phyloP scores from a whole-genome alignment of 805 yeast genomes.

The Candida parachauliodes region DNA sequence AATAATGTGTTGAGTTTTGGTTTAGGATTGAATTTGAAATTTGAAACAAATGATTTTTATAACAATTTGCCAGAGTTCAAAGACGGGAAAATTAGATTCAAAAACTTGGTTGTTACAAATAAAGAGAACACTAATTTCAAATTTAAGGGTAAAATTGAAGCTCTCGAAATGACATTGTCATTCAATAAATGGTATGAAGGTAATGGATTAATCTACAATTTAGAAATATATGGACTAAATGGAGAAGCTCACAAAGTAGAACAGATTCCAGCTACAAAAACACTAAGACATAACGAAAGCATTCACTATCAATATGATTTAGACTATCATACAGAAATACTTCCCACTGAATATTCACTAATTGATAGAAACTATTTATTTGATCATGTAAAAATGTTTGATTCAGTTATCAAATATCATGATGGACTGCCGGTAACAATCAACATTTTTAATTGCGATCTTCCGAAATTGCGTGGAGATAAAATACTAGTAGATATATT shows the following conservation, averaged over 20 bases:
- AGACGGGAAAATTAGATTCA: constrained; percentile 48
- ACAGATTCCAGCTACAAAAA: constrained; percentile 10
- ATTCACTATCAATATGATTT: constrained; percentile 31
- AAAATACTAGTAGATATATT: constrained; percentile 63
- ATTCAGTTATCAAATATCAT: constrained; percentile 44
- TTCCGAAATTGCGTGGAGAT: constrained; percentile 56
- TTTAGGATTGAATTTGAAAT: constrained; percentile 30
- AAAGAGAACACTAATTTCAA: constrained; percentile 12
- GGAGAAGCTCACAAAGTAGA: constrained; percentile 30
- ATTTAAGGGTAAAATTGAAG: constrained; percentile 37
- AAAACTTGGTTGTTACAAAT: constrained; percentile 30
- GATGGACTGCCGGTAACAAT: constrained; percentile 42
- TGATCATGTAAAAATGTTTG: constrained; percentile 44
- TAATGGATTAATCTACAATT: constrained; percentile 46
- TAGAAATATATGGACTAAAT: constrained; percentile 46
- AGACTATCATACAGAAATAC: constrained; percentile 18
- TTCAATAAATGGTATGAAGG: constrained; percentile 57
- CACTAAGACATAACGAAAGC: constrained; percentile 23
- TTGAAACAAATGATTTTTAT: constrained; percentile 38
- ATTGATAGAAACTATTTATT: constrained; percentile 33
- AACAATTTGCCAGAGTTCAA: constrained; percentile 39
- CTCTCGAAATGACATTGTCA: constrained; percentile 43
- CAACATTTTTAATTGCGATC: constrained; percentile 61
- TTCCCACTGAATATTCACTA: constrained; percentile 1
- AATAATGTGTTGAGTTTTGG: constrained; percentile 38